A percentile compares a stretch with the other conserved stretches of the same genome.
Conservation (phyloP, 2,329 filamentous ascomycete species). For the Arthrinium phaeospermum region DNA sequence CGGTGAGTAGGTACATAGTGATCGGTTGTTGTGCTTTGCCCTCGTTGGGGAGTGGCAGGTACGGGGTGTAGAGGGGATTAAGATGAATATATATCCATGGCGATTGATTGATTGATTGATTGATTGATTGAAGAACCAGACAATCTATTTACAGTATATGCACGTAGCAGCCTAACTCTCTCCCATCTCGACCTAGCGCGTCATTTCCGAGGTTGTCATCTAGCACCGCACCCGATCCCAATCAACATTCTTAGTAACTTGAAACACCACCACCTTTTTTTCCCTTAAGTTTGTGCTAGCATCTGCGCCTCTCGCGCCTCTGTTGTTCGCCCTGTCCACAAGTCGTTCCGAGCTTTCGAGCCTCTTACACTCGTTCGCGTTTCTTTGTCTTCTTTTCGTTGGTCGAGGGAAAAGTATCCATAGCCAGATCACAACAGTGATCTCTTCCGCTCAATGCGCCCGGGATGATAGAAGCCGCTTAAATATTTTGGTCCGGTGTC, state of each 20-base stretch:
- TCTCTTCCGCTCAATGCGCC: neutral
- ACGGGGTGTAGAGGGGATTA: neutral
- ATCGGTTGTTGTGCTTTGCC: neutral
- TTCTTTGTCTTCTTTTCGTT: constrained; percentile 12
- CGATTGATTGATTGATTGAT: neutral
- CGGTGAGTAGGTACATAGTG: neutral
- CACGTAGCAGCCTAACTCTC: neutral
- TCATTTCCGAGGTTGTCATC: constrained; percentile 11
- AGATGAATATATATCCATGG: neutral
- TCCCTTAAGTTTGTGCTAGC: constrained; percentile 11
- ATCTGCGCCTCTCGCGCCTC: constrained; percentile 16
- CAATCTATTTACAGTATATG: constrained; percentile 9
- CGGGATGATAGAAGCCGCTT: neutral
- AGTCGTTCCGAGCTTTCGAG: constrained; percentile 18
- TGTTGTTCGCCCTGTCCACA: constrained; percentile 14
- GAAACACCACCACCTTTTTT: constrained; percentile 17
- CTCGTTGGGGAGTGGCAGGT: neutral
- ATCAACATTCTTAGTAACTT: constrained; percentile 17
- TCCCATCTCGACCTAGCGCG: constrained; percentile 4
- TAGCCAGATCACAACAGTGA: neutral
- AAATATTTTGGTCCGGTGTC: constrained; percentile 6
- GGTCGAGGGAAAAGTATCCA: neutral
- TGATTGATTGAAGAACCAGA: neutral
- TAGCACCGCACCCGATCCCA: constrained; percentile 3
- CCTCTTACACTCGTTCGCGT: constrained; percentile 16